Conservation (phyloP, 2,329 filamentous ascomycete species). For the Verticillium nonalfalfae region DNA sequence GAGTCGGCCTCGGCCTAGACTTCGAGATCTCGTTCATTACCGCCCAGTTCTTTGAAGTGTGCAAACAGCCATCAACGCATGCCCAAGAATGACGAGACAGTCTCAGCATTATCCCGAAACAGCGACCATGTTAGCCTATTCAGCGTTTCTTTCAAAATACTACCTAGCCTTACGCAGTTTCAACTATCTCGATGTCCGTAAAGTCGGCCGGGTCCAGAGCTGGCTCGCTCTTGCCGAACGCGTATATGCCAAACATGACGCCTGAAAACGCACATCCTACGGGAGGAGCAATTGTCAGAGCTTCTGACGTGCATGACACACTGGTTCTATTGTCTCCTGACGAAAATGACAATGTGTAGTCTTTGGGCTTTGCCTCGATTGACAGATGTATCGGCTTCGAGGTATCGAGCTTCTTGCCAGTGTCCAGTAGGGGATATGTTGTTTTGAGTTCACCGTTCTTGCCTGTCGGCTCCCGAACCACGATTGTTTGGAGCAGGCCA, state of each 20-base stretch:
- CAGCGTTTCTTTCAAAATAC: too few relatives aligned
- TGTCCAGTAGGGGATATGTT: slow-evolving; percentile 3
- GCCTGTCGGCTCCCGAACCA: slow-evolving; percentile 14
- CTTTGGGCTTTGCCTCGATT: slow-evolving; percentile 11
- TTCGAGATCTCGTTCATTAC: too few relatives aligned
- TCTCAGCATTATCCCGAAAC: too few relatives aligned
- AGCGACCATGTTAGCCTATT: too few relatives aligned
- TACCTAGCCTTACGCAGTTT: background rate
- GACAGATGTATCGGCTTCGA: slow-evolving; percentile 5
- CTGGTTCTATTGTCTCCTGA: background rate
- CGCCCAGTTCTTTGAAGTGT: too few relatives aligned
- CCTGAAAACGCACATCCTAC: slow-evolving; percentile 22
- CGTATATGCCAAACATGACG: slow-evolving; percentile 22
- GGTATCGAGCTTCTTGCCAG: background rate
- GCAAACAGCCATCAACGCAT: too few relatives aligned
- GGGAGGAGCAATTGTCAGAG: slow-evolving; percentile 19
- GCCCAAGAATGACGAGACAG: too few relatives aligned
- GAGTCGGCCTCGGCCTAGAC: background rate
- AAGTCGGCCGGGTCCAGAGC: slow-evolving; percentile 24
- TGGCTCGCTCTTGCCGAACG: slow-evolving; percentile 20
- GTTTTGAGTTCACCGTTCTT: slow-evolving; percentile 11
- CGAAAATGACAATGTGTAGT: slow-evolving; percentile 13
- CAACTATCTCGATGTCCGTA: slow-evolving; percentile 12
- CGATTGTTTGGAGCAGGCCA: slow-evolving; percentile 6
- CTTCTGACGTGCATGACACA: slow-evolving; percentile 8